These are phyloP conservation scores for Coccomyxa sp. DNA, from an alignment of 139 green algal genomes.

Conservation along the genomic window DNA sequence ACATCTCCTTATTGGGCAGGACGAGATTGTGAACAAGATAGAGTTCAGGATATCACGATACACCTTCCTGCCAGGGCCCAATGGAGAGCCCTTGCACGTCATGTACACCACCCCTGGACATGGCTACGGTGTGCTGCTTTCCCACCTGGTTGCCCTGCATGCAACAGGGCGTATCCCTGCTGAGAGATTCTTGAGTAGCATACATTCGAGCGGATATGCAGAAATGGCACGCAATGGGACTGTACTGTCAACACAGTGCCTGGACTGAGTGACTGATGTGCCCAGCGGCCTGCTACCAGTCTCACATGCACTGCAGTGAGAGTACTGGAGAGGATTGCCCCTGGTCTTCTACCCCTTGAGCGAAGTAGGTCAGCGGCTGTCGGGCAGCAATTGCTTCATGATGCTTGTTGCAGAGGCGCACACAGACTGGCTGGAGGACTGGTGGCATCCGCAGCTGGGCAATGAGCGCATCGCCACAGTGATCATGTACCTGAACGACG, in stretches of 20 bases:
- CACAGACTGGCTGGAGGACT: background rate
- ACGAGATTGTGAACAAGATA: background rate
- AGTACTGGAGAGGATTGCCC: too few species aligned
- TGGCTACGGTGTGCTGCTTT: background rate
- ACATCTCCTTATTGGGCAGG: background rate
- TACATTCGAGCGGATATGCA: too few species aligned
- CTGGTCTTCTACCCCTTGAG: too few species aligned
- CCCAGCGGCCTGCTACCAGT: too few species aligned
- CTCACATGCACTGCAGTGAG: too few species aligned
- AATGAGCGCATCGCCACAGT: constrained; percentile 70
- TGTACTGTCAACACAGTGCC: too few species aligned
- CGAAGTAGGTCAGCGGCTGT: background rate
- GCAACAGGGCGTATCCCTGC: too few species aligned
- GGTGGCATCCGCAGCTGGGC: constrained; percentile 19
- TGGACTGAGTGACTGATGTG: too few species aligned
- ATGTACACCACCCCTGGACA: background rate
- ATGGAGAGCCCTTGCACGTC: background rate
- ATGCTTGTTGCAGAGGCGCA: background rate
- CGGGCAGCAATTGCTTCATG: background rate
- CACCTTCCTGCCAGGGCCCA: background rate
- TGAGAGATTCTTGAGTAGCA: too few species aligned
- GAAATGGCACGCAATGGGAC: too few species aligned
- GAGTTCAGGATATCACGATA: background rate
- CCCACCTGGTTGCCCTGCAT: too few species aligned
- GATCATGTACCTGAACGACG: constrained; percentile 73